Evolutionary conservation across 257 asterid genomes (phyloP).

Genomic region (Lantana camara): DNA sequence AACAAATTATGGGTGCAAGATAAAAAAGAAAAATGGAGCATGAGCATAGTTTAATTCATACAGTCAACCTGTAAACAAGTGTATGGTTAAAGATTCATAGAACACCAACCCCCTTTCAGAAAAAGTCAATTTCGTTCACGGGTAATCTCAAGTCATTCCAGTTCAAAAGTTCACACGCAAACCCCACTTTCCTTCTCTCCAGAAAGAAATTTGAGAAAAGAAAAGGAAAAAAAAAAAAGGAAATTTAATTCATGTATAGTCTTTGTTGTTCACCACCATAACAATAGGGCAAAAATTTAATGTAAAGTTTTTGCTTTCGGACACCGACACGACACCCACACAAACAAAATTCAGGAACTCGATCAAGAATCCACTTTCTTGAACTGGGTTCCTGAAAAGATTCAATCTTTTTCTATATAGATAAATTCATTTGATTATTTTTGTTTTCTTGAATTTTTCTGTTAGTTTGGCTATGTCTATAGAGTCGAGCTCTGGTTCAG

Average conservation of each 20-base stretch:
- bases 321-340: slow-evolving; percentile 44
- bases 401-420: not conserved
- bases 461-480: slow-evolving; percentile 44
- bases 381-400: slow-evolving; percentile 17
- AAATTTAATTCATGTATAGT: not conserved
- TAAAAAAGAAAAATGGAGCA: not conserved
- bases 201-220: slow-evolving; percentile 24
- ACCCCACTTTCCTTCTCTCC: slow-evolving; percentile 39
- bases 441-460: not conserved
- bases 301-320: slow-evolving; percentile 37
- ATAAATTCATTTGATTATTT: not conserved
- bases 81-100: slow-evolving; percentile 50
- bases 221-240: not conserved
- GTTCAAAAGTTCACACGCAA: slow-evolving; percentile 70
- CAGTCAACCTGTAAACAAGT: slow-evolving; percentile 38
- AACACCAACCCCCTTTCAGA: slow-evolving; percentile 16
- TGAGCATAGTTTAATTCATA: not conserved
- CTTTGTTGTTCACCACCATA: slow-evolving; percentile 18
- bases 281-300: slow-evolving; percentile 28
- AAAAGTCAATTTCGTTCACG: slow-evolving; percentile 62
- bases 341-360: slow-evolving; percentile 10
- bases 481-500: slow-evolving; percentile 62
- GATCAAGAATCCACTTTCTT: slow-evolving; percentile 6
- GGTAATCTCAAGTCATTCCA: slow-evolving; percentile 57
- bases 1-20: too few relatives aligned